Conservation (phyloP, 2,329 filamentous ascomycete species). For the Ramichloridium luteum region DNA sequence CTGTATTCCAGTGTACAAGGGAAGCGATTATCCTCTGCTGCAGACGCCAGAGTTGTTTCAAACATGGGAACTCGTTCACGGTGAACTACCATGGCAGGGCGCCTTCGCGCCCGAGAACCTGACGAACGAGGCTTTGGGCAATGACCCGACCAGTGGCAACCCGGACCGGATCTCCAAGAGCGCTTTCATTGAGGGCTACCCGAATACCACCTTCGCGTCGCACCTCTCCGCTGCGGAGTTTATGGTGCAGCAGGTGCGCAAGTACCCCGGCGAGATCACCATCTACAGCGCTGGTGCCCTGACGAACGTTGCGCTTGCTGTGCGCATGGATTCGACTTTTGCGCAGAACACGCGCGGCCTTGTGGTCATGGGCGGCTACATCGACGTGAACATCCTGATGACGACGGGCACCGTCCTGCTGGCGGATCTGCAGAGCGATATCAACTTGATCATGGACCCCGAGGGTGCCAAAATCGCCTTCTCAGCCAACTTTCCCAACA, state of each 20-base stretch:
- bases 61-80: conserved; percentile 35
- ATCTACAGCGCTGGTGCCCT: conserved; percentile 37
- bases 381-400: conserved; percentile 29
- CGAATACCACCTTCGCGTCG: conserved; percentile 31
- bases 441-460: conserved; percentile 41
- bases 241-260: conserved; percentile 35
- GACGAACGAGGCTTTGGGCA: conserved; percentile 31
- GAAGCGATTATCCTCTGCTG: conserved; percentile 36
- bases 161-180: conserved; percentile 29
- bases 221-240: conserved; percentile 33
- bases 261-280: conserved; percentile 38
- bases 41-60: conserved; percentile 33
- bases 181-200: conserved; percentile 36
- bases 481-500: conserved; percentile 36
- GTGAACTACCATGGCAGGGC: conserved; percentile 35
- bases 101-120: conserved; percentile 34
- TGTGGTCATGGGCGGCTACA: conserved; percentile 40
- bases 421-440: conserved; percentile 24
- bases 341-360: conserved; percentile 35
- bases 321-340: conserved; percentile 36
- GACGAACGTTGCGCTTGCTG: conserved; percentile 39
- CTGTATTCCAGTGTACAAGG: conserved; percentile 39
- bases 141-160: conserved; percentile 36
- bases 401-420: conserved; percentile 19
- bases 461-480: conserved; percentile 40